Conservation (phyloP, 768 basidiomycete species). For the Lactifluus volemus region DNA sequence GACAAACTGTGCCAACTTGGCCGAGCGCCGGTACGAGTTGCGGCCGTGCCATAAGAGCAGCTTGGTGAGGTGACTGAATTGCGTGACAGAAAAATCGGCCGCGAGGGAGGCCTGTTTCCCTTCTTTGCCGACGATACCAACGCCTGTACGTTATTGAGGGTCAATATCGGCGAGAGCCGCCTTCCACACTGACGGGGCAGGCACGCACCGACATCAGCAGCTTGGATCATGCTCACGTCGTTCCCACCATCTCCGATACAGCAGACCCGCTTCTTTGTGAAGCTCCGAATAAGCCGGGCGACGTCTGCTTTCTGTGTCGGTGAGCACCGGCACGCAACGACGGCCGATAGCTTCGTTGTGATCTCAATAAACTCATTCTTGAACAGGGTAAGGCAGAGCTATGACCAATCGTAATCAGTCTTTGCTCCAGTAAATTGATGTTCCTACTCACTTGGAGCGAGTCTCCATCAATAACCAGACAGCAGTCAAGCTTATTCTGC, state of each 20-base stretch:
- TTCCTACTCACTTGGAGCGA: slow-evolving; percentile 68
- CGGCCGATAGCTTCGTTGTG: slow-evolving; percentile 90
- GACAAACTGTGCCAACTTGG: slow-evolving; percentile 96
- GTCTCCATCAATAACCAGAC: slow-evolving; percentile 96
- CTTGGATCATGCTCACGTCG: slow-evolving; percentile 99
- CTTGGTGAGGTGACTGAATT: slow-evolving; percentile 94
- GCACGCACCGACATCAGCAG: slow-evolving; percentile 89
- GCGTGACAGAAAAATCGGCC: slow-evolving; percentile 95
- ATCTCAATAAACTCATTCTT: slow-evolving; percentile 94
- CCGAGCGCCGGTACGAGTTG: slow-evolving; percentile 96
- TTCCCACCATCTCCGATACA: slow-evolving; percentile 99
- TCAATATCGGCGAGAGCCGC: slow-evolving; percentile 20
- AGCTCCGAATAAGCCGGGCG: slow-evolving; percentile 80
- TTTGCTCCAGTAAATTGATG: not conserved
- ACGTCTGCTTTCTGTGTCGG: slow-evolving; percentile 99
- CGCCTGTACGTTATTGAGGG: slow-evolving; percentile 40
- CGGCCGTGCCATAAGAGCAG: slow-evolving; percentile 97
- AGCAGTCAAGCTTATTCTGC: slow-evolving; percentile 91
- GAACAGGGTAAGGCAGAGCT: slow-evolving; percentile 90
- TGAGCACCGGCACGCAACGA: slow-evolving; percentile 96
- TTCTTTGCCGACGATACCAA: slow-evolving; percentile 98
- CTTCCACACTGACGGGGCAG: not conserved
- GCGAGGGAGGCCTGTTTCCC: slow-evolving; percentile 98
- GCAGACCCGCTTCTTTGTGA: slow-evolving; percentile 92
- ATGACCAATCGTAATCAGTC: not conserved